A percentile compares a stretch with the other conserved stretches of the same genome.
Evolutionary conservation across 1,139 yeast genomes (phyloP).

Genomic region (Entelexis sorbosivorans): DNA sequence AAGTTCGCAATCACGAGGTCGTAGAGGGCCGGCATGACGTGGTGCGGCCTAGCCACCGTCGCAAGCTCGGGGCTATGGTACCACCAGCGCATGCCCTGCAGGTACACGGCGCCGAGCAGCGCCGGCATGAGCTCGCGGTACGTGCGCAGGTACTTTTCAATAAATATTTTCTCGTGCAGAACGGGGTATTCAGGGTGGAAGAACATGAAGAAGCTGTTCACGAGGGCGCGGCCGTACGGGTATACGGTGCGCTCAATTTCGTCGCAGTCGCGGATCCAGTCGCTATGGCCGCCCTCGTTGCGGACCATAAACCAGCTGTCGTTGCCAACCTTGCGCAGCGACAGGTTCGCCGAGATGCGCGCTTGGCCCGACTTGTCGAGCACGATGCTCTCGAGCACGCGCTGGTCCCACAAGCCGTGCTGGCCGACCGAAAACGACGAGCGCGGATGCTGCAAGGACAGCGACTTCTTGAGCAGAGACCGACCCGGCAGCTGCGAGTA

Average conservation of each 20-base stretch:
- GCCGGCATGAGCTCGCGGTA: conserved; percentile 40
- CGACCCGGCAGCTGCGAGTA: conserved; percentile 33
- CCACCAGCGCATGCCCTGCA: conserved; percentile 39
- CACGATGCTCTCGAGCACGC: conserved; percentile 27
- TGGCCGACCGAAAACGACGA: conserved; percentile 34
- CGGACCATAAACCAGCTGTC: conserved; percentile 31
- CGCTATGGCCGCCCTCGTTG: conserved; percentile 26
- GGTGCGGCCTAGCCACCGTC: conserved; percentile 23
- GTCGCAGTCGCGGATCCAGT: conserved; percentile 23
- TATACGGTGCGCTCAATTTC: conserved; percentile 33
- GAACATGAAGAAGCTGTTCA: conserved; percentile 35
- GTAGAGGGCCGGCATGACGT: conserved; percentile 29
- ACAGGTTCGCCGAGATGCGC: conserved; percentile 28
- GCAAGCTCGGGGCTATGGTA: conserved; percentile 29
- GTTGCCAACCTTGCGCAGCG: conserved; percentile 31
- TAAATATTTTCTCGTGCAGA: conserved; percentile 35
- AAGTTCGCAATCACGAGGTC: conserved; percentile 32
- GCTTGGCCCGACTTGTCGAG: conserved; percentile 31
- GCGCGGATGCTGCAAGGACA: conserved; percentile 33
- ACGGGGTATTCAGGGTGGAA: conserved; percentile 39
- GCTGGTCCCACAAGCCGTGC: conserved; percentile 31
- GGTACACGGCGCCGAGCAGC: conserved; percentile 36
- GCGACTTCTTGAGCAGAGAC: conserved; percentile 32
- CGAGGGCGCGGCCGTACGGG: conserved; percentile 36
- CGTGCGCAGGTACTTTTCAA: conserved; percentile 38